Evolutionary conservation across 2,329 filamentous ascomycete species (phyloP), one percentile per base, ranked within the genome.

Genomic region (Diaporthe nobilis): DNA sequence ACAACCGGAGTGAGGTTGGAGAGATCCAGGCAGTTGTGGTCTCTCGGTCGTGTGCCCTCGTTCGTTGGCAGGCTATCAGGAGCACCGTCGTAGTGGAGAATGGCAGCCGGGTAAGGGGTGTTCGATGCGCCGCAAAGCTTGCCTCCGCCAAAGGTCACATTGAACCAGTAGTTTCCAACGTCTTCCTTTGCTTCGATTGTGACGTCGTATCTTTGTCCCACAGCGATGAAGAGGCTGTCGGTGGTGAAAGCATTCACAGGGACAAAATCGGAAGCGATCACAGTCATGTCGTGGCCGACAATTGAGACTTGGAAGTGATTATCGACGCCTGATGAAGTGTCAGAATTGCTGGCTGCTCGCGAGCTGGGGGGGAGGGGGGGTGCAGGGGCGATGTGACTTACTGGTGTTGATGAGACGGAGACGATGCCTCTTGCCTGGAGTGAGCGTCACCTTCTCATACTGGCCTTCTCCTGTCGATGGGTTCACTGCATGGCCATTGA

Each of bases 231-330:
- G 34, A 92, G 82, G n/a, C 85, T 82, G 12, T 85, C 82, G 0
- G 87, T 87, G 0, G 84, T 83, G 76, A 88, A 88, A 0, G 90
- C 88, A 58, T 85, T 81, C 74, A 90, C 82, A 0, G 87, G 85
- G 0, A 90, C 88, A 22, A 90, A 87, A 77, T 91, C 89, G 57
- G 84, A 86, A 9, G 86, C 83, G 63, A 91, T 87, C 70, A 91
- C 84, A 1, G 85, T 88, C 78, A 91, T 82, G 20, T 81, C 81
- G 80, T 91, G 89, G 44, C 84, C 84, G 73, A 85, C 86, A 12
- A 89, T 85, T 34, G 89, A 87, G 28, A 91, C 74, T 49, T 73
- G 71, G 37, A 77, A 74, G 34, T 74, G 31, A 31, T 77, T 76
- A 5, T 77, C 74, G 20, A 76, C 76, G n/a, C 74, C 74, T 73